Percentiles rank a stretch among this genome's conserved stretches.
phyloP scores from a whole-genome alignment of 2,329 filamentous ascomycete species.

The Colletotrichum eremochloae region DNA sequence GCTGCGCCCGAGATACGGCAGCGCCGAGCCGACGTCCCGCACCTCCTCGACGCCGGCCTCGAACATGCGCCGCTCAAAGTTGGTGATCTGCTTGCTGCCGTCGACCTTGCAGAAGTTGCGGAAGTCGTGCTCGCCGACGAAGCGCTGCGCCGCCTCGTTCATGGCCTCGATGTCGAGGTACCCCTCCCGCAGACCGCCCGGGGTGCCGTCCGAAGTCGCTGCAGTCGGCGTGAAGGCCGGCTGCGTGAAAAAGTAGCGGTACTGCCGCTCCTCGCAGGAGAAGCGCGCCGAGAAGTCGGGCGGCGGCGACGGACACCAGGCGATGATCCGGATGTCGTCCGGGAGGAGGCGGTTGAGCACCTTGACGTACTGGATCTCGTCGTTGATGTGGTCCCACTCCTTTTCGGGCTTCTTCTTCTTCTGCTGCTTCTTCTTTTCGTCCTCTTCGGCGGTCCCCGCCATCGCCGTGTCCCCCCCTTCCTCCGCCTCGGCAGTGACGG shows the following conservation, averaged over 20 bases:
- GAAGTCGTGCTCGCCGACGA: conserved; percentile 91
- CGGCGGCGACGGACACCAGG: conserved; percentile 90
- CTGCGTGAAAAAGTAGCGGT: conserved; percentile 98
- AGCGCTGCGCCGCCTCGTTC: conserved; percentile 82
- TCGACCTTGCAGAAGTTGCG: conserved; percentile 98
- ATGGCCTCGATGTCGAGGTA: conserved; percentile 92
- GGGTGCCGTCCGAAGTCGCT: conserved; percentile 51
- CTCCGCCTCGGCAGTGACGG: conserved; percentile 46
- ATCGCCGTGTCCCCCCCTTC: conserved; percentile 45
- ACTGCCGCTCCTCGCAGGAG: conserved; percentile 90
- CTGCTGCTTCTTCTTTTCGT: conserved; percentile 43
- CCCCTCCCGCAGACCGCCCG: conserved; percentile 66
- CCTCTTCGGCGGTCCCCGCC: conserved; percentile 64
- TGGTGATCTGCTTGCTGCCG: conserved; percentile 87
- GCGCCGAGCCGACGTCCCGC: conserved; percentile 62
- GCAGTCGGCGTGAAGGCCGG: conserved; percentile 83
- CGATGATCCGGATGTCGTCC: conserved; percentile 88
- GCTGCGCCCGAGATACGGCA: conserved; percentile 66
- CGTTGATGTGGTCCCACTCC: conserved; percentile 75
- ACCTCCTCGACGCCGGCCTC: conserved; percentile 84
- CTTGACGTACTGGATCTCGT: conserved; percentile 87
- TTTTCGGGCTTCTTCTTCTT: conserved; percentile 49
- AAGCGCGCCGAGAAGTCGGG: conserved; percentile 89
- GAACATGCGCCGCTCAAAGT: conserved; percentile 84
- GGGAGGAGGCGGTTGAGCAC: conserved; percentile 90